Evolutionary conservation across 2,329 filamentous ascomycete genomes (phyloP), one percentile per base, ranked within the genome.

Genomic region (Fusarium falciforme): DNA sequence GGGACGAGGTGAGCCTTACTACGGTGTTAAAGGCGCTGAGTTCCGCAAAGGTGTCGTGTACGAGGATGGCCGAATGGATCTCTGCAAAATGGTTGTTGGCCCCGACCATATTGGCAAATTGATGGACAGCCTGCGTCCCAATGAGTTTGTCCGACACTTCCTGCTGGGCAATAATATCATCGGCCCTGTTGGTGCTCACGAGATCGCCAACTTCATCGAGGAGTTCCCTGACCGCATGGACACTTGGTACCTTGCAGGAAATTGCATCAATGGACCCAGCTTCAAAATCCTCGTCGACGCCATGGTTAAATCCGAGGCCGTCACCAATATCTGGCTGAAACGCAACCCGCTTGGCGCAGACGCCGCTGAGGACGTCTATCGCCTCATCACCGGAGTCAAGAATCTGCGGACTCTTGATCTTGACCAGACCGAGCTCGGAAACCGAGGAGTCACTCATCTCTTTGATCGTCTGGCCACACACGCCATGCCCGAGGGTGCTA

Each of bases 181-280:
- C 70, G 87, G 87, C 6, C 84, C 85, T 0, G 79, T 82, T 35
- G 87, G 87, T 16, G 87, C 85, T 4, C 78, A 80, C 42, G 83
- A 83, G 42, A 86, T 88, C 64, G 82, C 85, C 33, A 76, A 80
- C 10, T 89, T 88, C 76, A 79, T 87, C 55, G 70, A 80, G 14
- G 83, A 85, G 22, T 80, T 83, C 55, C 87, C 87, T 5, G 77
- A 84, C 36, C 82, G 84, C 6, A 88, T 89, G 76, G 83, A 88
- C 63, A 89, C 87, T 35, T 89, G 87, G 87, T 89, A 89, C 73
- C 81, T 89, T 35, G 87, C 87, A 6, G 87, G 87, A 6, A 89
- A 89, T 73, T 88, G 86, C 77, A 87, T 89, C 69, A 84, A 88
- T 59, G 79, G 79, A 3, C 62, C 78, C 4, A 79, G 82, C 66